Conservation (phyloP, 441 rosid genomes). For the Eruca vesicaria region DNA sequence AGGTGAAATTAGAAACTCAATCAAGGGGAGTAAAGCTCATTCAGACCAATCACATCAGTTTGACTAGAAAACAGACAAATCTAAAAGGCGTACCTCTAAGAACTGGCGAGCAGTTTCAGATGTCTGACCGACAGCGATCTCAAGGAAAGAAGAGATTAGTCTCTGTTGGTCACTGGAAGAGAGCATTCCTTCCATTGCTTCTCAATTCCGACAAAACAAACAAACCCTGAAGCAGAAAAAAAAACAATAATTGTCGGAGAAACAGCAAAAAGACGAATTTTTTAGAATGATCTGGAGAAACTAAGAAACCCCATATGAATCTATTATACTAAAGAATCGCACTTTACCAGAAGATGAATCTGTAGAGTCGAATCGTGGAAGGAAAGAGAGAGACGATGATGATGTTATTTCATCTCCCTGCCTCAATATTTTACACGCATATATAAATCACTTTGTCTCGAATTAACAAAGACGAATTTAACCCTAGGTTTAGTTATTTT, state of each 20-base stretch:
- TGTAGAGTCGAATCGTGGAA: constrained; percentile 30
- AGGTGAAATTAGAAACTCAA: constrained; percentile 1
- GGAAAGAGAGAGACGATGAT: constrained; percentile 1
- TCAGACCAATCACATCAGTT: constrained; percentile 19
- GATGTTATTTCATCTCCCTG: neutral
- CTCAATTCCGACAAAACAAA: neutral
- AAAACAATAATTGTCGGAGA: constrained; percentile 6
- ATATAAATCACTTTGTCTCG: constrained; percentile 10
- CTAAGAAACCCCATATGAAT: neutral
- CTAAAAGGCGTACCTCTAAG: constrained; percentile 60
- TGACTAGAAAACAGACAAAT: constrained; percentile 6
- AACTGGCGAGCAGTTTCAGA: constrained; percentile 85
- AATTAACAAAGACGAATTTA: constrained; percentile 14
- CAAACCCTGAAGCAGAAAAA: constrained; percentile 2
- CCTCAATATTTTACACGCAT: neutral
- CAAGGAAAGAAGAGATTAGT: constrained; percentile 87
- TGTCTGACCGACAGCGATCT: constrained; percentile 92
- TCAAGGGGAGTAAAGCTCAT: constrained; percentile 22
- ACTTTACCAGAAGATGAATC: constrained; percentile 21
- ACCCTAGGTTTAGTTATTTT: neutral
- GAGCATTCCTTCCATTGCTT: constrained; percentile 49
- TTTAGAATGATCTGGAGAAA: neutral
- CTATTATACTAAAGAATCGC: neutral
- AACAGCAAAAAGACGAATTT: neutral
- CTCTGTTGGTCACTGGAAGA: constrained; percentile 63